Evolutionary conservation across 1,139 yeast genomes (phyloP), one percentile per base, ranked within the genome.

Genomic region (Saccharomyces hybrid): DNA sequence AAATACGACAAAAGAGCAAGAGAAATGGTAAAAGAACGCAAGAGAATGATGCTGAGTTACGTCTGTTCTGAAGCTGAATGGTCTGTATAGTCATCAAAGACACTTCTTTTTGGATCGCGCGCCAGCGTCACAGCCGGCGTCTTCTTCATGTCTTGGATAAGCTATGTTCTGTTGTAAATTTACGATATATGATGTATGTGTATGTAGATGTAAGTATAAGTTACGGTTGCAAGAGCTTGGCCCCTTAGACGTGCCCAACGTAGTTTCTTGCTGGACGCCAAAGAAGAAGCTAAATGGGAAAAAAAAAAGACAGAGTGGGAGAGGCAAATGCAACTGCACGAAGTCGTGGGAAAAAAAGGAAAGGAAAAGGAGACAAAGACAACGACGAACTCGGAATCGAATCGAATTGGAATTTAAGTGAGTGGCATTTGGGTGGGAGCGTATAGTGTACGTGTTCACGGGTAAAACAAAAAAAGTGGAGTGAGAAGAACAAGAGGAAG

Each of bases 251-350:
- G 26, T 38, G n/a, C 44, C 44, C 44, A 38, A 38, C 44, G 44
- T 38, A 23, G 25, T 38, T 20, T 38, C 44, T 38, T 38, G 44
- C 25, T 38, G 44, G 44, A 38, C 44, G 44, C 44, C 25, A 20
- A 38, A 38, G 44, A 38, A 38, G 44, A 20, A 38, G 23, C 44
- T 38, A 38, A 38, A 38, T 38, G 44, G 44, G 44, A 38, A 38
- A 38, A 38, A 38, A 38, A 38, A 38, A 38, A 38, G 44, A 38
- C 25, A 38, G 44, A 38, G 44, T 38, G 44, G 44, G 44, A 38
- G 44, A 38, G 44, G 44, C 44, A 38, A 38, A 20, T 20, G 44
- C 44, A 38, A 38, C 44, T 38, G 44, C 44, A 38, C 44, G 44
- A 38, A 38, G 44, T 38, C 25, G 44, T 38, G 44, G 44, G 44